Conservation (phyloP, 116 monocot genomes). For the Papilionanthe hybrid region DNA sequence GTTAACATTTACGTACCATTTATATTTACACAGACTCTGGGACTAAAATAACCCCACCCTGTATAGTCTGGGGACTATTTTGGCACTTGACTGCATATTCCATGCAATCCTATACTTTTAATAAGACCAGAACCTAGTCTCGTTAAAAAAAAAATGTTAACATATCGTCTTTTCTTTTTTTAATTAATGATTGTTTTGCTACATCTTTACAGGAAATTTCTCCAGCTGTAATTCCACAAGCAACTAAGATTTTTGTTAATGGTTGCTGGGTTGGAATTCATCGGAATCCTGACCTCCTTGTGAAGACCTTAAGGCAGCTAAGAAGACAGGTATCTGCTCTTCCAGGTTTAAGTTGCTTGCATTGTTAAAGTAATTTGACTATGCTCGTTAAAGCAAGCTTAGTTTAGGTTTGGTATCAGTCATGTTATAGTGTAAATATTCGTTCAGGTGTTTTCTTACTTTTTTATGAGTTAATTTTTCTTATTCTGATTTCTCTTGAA, state of each 20-base stretch:
- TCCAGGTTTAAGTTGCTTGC: not conserved
- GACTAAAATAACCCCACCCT: no score
- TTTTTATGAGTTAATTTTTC: not conserved
- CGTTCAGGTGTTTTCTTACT: not conserved
- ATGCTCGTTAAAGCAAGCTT: not conserved
- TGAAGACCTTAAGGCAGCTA: conserved; percentile 88
- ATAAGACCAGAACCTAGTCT: no score
- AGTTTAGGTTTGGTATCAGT: not conserved
- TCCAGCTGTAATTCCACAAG: conserved; percentile 98
- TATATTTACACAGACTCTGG: no score
- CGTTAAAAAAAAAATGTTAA: no score
- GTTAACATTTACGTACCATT: not conserved
- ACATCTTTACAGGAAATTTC: conserved; percentile 80
- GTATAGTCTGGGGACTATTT: no score
- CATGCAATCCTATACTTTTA: no score
- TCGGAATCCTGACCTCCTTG: conserved; percentile 92
- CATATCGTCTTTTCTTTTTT: not conserved
- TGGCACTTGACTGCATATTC: no score
- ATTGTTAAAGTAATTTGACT: not conserved
- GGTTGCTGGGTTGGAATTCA: conserved; percentile 99
- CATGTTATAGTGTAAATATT: not conserved
- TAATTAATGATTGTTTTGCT: not conserved
- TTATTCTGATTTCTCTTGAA: not conserved
- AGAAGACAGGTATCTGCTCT: conserved; percentile 69
- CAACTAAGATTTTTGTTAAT: conserved; percentile 98